Evolutionary conservation across 208 protist genomes (phyloP), one percentile per base, ranked within the genome.

Genomic region (Leishmania guyanensis): DNA sequence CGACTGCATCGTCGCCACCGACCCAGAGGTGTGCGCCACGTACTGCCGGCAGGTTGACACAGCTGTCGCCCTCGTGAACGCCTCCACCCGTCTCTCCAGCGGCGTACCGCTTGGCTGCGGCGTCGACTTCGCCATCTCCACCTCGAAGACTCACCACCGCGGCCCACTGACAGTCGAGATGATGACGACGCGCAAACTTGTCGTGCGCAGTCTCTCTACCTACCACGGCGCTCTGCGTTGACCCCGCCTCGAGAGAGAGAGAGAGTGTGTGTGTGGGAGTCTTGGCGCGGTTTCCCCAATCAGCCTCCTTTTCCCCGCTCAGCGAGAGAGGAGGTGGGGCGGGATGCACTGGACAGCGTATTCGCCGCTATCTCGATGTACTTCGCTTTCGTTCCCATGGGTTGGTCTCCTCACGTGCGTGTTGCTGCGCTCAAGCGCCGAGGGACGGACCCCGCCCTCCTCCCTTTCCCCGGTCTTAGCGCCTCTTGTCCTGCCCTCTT

Each of bases 61-160:
- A 46, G 88, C 86, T 9, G 84, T 90, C 26, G 88, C 89, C 56
- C 79, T 93, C 36, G 88, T 90, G 43, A 93, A 93, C 77, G 84
- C 90, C 33, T 93, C 88, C 39, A 91, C 90, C 54, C 83, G 88
- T 16, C 78, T 93, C 22, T 85, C 88, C 53, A 91, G 88, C 65
- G 90, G 90, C n/a, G 71, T 77, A 50, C 81, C 84, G 46, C 80
- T 93, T n/a, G 90, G 90, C 65, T 88, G 86, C 56, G 90, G 90
- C 0, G 70, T 85, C 29, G 90, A 91, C 84, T 77, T 93, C 3
- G 86, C 90, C 29, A 86, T 93, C 60, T 84, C 88, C 48, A 91
- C 88, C 22, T 91, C 88, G 12, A 93, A 91, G 84, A 79, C 81
- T 36, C 88, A 93, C 75, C 86, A 84, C 70, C 77, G 90, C 20